Evolutionary conservation across 257 asterid genomes (phyloP).

Genomic region (Ehretia macrophylla): DNA sequence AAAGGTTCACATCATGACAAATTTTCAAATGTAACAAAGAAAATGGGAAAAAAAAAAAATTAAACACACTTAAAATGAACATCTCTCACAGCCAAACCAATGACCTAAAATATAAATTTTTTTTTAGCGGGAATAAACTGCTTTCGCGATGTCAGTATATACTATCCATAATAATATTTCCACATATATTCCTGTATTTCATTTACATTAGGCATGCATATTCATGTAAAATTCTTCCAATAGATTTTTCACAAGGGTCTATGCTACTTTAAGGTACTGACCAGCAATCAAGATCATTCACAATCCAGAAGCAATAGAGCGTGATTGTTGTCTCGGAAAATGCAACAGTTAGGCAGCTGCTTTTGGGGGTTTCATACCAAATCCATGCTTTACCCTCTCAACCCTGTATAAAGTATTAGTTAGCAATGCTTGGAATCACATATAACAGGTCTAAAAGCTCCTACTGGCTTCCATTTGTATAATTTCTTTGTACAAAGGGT

Average conservation of each 20-base stretch:
- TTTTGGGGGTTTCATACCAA: constrained; percentile 73
- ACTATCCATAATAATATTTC: background rate
- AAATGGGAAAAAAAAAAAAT: background rate
- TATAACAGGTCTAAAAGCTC: background rate
- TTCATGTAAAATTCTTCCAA: background rate
- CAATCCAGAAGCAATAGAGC: background rate
- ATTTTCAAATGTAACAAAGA: background rate
- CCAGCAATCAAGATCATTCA: constrained; percentile 4
- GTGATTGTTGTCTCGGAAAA: background rate
- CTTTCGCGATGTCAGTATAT: background rate
- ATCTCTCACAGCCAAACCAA: background rate
- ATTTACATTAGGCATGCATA: background rate
- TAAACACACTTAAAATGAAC: background rate
- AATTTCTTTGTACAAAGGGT: no score
- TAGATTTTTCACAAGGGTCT: background rate
- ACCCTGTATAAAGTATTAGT: constrained; percentile 41
- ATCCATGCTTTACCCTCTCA: constrained; percentile 78
- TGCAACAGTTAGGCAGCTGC: constrained; percentile 25
- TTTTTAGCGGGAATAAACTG: background rate
- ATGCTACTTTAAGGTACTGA: background rate
- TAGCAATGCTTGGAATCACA: constrained; percentile 10
- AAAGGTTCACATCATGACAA: background rate
- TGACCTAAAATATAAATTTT: background rate
- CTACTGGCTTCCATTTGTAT: no score
- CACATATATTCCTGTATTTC: background rate